Base-by-base conservation (phyloP, 2,329 filamentous ascomycete genomes). In the Phialocephala sp. region DNA sequence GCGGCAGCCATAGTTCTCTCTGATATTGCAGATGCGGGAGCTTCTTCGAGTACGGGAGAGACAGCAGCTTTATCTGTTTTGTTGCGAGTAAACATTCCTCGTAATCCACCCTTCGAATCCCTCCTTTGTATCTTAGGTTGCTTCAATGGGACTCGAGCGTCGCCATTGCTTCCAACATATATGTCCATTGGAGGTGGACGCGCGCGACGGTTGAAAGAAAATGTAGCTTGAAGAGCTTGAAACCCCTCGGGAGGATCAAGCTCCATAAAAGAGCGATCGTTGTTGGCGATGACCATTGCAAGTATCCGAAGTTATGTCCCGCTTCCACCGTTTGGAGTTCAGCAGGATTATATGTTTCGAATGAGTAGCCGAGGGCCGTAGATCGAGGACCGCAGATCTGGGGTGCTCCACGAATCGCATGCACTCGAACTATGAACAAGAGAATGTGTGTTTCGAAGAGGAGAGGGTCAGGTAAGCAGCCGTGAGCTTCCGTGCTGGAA, bases 51-150 rank as follows among this genome's bases (percentile, higher is more conserved):
- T 12, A 72, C 62, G n/a, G 70, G 65, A 3, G 63, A 66, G 22
- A 71, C 57, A 18, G 63, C 24, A 41, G 45, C 59, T 41, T 72
- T 74, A 9, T 74, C 72, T 1, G 59, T n/a, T 62, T 73, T 73
- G 36, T 70, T 72, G 35, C 71, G 64, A 27, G 65, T 72, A 55
- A 76, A 76, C n/a, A 76, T 73, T 15, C 69, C 72, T 47, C 74
- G 66, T 22, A 76, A 58, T 36, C 73, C 71, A 18, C 71, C 71
- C 65, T 72, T 76, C 1, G 74, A 75, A 20, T 72, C 68, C 47
- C 68, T 65, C 22, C 68, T 65, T 24, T 72, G 68, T 9, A 75
- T 14, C 41, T 72, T 72, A n/a, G 65, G 63, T 39, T 67, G 45
- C 15, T 60, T 58, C 55, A 74, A 62, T 24, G 74, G 70, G 22